Evolutionary conservation across 208 protist genomes (phyloP).

Genomic region (Angomonas ambiguus): DNA sequence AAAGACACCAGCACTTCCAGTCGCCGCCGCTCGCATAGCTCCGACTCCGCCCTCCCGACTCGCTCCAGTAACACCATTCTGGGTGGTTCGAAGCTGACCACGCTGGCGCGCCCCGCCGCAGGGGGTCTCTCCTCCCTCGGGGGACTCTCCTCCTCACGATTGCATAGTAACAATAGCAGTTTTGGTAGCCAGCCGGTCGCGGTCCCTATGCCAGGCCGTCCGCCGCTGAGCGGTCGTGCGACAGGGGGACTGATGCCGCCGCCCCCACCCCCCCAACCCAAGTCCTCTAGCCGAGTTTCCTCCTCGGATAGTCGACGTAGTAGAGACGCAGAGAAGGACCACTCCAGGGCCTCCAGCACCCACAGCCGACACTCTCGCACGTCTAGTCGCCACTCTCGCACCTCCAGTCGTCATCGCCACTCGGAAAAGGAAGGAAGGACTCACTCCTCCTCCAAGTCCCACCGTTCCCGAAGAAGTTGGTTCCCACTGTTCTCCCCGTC

Average conservation of each 20-base stretch:
- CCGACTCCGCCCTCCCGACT: conserved; percentile 7
- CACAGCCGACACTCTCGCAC: conserved; percentile 10
- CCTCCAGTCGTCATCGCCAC: conserved; percentile 7
- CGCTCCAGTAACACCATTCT: neutral
- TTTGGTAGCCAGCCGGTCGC: conserved; percentile 7
- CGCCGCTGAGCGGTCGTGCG: conserved; percentile 44
- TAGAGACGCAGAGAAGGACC: neutral
- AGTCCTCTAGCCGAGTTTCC: neutral
- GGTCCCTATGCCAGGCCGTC: conserved; percentile 35
- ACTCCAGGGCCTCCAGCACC: conserved; percentile 7
- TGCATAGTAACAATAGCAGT: conserved; percentile 20
- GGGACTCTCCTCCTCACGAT: conserved; percentile 13
- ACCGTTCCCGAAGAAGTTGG: neutral
- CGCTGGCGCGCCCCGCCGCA: conserved; percentile 18
- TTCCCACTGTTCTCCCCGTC: conserved; percentile 13
- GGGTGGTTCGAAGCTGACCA: conserved; percentile 11
- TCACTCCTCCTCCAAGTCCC: neutral
- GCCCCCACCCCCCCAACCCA: conserved; percentile 3
- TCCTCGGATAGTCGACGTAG: neutral
- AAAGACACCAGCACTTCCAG: neutral
- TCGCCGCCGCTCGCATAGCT: conserved; percentile 2
- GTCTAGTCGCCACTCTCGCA: conserved; percentile 3
- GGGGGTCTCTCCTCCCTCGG: conserved; percentile 12
- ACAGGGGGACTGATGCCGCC: conserved; percentile 11
- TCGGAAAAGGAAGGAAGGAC: neutral